A percentile compares a stretch with the other conserved stretches of the same genome.
phyloP scores from a whole-genome alignment of 1,284 basidiomycete species.

The Inonotus hispidus region DNA sequence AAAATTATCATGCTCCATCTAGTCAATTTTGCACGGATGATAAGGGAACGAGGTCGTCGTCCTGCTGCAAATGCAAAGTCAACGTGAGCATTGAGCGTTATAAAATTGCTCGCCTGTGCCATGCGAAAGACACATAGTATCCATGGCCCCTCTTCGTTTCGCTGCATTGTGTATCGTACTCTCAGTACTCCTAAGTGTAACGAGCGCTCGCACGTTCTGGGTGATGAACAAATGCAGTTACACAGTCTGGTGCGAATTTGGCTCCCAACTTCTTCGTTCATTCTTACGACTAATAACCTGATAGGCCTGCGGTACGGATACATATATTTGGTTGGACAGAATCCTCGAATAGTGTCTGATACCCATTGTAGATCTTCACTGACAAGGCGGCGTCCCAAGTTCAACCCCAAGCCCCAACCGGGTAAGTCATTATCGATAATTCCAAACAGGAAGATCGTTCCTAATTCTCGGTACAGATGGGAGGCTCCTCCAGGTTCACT shows the following conservation, averaged over 20 bases:
- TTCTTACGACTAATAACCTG: background rate
- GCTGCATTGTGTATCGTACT: background rate
- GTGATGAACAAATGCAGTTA: slow-evolving; percentile 24
- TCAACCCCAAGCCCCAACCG: slow-evolving; percentile 18
- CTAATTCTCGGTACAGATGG: slow-evolving; percentile 21
- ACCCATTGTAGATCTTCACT: slow-evolving; percentile 21
- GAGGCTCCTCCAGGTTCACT: slow-evolving; percentile 19
- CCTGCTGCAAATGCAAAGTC: too few relatives aligned
- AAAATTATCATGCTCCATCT: too few relatives aligned
- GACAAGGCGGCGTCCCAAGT: slow-evolving; percentile 19
- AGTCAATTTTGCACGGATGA: too few relatives aligned
- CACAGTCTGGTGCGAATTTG: slow-evolving; percentile 30
- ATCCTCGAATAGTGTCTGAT: background rate
- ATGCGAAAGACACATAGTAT: background rate
- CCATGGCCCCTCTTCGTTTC: background rate
- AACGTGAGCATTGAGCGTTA: background rate
- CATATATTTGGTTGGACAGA: background rate
- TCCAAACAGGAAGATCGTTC: background rate
- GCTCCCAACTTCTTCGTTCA: background rate
- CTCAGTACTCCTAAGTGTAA: slow-evolving; percentile 1
- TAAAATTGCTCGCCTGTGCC: background rate
- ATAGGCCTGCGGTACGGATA: slow-evolving; percentile 9
- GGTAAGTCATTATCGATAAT: background rate
- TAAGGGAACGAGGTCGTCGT: too few relatives aligned
- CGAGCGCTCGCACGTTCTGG: slow-evolving; percentile 36